Percentiles rank a stretch among this genome's conserved stretches.
Conservation (phyloP, 257 asterid species). For the Osmanthus fragrans region DNA sequence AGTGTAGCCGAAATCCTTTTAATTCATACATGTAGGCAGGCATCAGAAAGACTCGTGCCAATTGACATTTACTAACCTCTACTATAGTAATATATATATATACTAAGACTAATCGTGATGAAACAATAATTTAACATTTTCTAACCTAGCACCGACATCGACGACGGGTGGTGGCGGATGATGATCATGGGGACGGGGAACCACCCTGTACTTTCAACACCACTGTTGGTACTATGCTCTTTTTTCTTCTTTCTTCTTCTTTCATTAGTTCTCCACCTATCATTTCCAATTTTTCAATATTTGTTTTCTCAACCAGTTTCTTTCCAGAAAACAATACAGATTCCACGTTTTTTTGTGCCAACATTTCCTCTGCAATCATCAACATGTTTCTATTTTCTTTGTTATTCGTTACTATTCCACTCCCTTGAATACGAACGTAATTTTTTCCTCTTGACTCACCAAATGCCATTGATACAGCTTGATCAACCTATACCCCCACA, state of each 20-base stretch:
- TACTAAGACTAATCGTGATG: no score
- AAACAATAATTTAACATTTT: no score
- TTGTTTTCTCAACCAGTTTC: slow-evolving; percentile 49
- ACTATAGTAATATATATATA: no score
- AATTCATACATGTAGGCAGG: not conserved
- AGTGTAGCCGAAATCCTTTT: no score
- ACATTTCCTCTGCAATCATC: slow-evolving; percentile 47
- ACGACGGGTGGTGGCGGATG: slow-evolving; percentile 62
- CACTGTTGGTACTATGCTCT: slow-evolving; percentile 43
- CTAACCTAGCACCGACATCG: slow-evolving; percentile 1
- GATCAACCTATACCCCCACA: slow-evolving; percentile 60
- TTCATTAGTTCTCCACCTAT: slow-evolving; percentile 56
- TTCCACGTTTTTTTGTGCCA: slow-evolving; percentile 66
- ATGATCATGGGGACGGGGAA: slow-evolving; percentile 52
- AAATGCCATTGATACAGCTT: slow-evolving; percentile 89
- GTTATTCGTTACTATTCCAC: slow-evolving; percentile 21
- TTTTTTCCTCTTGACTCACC: slow-evolving; percentile 50
- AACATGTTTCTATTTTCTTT: slow-evolving; percentile 9
- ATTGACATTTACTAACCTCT: not conserved
- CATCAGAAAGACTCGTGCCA: not conserved
- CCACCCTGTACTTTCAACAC: slow-evolving; percentile 38
- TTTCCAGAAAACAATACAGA: slow-evolving; percentile 66
- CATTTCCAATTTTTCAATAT: slow-evolving; percentile 59
- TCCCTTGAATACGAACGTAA: slow-evolving; percentile 71
- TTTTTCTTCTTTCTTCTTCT: slow-evolving; percentile 65